Conservation (phyloP, 805 yeast genomes). For the Zygosaccharomyces gambellarensis region DNA sequence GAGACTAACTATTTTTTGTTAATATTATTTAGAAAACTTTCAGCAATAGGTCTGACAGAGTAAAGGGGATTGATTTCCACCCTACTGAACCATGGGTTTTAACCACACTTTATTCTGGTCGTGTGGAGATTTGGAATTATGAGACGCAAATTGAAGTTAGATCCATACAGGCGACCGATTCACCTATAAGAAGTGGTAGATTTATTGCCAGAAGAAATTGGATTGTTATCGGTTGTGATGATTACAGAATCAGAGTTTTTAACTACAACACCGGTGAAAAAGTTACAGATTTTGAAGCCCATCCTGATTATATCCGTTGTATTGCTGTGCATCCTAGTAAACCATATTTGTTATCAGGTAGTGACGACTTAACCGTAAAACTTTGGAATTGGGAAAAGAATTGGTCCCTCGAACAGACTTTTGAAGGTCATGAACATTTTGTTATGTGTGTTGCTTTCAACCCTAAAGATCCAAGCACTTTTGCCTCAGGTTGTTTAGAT, state of each 20-base stretch:
- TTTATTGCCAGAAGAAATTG: conserved; percentile 95
- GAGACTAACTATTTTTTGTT: neutral
- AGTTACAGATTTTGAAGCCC: conserved; percentile 93
- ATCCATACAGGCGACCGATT: conserved; percentile 89
- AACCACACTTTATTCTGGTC: conserved; percentile 80
- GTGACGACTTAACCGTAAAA: conserved; percentile 87
- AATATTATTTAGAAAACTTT: conserved; percentile 66
- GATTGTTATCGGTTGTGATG: conserved; percentile 95
- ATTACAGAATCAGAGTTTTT: conserved; percentile 87
- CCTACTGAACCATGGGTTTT: conserved; percentile 97
- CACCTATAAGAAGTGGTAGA: conserved; percentile 93
- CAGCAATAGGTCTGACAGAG: conserved; percentile 90
- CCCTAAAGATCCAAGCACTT: conserved; percentile 95
- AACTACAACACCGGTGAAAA: conserved; percentile 95
- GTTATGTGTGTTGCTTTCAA: conserved; percentile 93
- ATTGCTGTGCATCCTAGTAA: conserved; percentile 92
- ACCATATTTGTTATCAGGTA: conserved; percentile 81
- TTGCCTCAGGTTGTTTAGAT: conserved; percentile 95
- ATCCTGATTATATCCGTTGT: conserved; percentile 92
- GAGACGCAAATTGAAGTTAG: conserved; percentile 78
- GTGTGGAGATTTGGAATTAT: conserved; percentile 87
- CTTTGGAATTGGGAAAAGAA: conserved; percentile 97
- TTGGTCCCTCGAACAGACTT: conserved; percentile 86
- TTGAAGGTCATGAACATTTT: conserved; percentile 94
- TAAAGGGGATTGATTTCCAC: conserved; percentile 96